phyloP scores from a whole-genome alignment of 2,329 filamentous ascomycete species.

The Ceratocystis lukuohia region DNA sequence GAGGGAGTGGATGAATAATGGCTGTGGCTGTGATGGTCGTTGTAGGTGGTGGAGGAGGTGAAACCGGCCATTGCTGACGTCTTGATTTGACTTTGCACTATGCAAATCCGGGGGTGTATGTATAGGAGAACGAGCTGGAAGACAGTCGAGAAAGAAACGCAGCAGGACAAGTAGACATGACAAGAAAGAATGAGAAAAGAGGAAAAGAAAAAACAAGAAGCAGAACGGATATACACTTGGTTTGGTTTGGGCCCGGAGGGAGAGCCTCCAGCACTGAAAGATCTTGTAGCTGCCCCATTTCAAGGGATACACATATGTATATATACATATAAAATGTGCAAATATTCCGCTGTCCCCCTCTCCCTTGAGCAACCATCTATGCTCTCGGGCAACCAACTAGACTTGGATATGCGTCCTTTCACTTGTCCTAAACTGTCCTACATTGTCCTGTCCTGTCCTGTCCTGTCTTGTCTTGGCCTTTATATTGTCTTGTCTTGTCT shows the following conservation, averaged over 20 bases:
- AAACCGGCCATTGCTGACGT: neutral
- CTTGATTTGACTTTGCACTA: neutral
- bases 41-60: neutral
- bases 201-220: too few species aligned
- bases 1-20: neutral
- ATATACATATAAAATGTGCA: neutral
- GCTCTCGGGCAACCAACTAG: neutral
- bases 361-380: neutral
- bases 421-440: too few species aligned
- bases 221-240: too few species aligned
- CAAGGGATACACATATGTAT: neutral
- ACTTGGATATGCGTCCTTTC: neutral
- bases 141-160: neutral
- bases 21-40: neutral
- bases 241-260: too few species aligned
- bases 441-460: too few species aligned
- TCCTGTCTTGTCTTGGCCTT: too few species aligned
- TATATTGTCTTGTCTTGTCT: too few species aligned
- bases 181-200: too few species aligned
- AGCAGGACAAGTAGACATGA: too few species aligned
- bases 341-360: neutral
- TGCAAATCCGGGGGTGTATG: neutral
- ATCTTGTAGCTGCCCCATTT: too few species aligned
- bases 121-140: neutral
- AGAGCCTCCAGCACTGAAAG: too few species aligned